A percentile compares a stretch with the other conserved stretches of the same genome.
Conservation (phyloP, 306 rosid genomes). For the Prunus davidiana region DNA sequence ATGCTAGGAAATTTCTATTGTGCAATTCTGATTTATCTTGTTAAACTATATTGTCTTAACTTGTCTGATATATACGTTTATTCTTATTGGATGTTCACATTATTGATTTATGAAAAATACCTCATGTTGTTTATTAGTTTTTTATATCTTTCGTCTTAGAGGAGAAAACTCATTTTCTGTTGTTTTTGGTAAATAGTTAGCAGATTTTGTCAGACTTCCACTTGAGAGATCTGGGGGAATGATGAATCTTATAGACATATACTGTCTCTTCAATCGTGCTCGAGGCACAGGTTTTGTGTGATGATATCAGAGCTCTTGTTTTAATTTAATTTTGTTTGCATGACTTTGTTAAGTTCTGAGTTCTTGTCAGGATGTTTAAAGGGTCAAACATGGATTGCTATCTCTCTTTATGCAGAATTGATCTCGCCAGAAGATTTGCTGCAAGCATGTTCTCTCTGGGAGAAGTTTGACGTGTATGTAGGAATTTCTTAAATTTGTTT, state of each 20-base stretch:
- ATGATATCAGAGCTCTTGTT: background rate
- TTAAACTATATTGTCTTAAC: background rate
- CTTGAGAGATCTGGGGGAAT: constrained; percentile 91
- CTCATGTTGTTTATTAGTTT: background rate
- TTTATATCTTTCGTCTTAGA: background rate
- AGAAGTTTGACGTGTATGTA: constrained; percentile 94
- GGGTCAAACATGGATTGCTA: background rate
- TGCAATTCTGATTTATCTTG: background rate
- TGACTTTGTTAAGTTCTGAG: constrained; percentile 15
- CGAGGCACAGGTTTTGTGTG: constrained; percentile 85
- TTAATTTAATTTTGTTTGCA: constrained; percentile 13
- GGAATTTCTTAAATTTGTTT: constrained; percentile 24
- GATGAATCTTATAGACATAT: constrained; percentile 84
- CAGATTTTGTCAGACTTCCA: constrained; percentile 90
- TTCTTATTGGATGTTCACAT: background rate
- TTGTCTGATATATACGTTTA: background rate
- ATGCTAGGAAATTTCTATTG: background rate
- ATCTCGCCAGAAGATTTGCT: constrained; percentile 94
- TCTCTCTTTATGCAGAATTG: constrained; percentile 59
- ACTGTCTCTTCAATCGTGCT: constrained; percentile 95
- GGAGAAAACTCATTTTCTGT: constrained; percentile 14
- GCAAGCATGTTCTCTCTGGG: constrained; percentile 96
- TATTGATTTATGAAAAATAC: background rate
- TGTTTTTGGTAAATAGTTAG: constrained; percentile 53
- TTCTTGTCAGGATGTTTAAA: background rate